A percentile compares a stretch with the other conserved stretches of the same genome.
phyloP scores from a whole-genome alignment of 768 basidiomycete genomes.

The Lactarius tabidus region DNA sequence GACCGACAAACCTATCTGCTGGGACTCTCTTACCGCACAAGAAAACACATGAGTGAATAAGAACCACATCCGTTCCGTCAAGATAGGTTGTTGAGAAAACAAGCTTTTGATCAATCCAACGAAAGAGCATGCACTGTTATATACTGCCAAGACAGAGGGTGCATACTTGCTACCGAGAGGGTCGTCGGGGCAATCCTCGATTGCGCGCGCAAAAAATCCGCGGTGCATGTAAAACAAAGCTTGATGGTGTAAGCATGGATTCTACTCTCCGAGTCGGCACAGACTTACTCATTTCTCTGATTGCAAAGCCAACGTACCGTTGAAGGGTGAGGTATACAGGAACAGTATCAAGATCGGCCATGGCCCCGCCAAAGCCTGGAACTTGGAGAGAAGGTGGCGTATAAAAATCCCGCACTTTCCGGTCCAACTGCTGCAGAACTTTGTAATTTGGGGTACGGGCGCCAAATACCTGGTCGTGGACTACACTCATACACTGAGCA shows the following conservation, averaged over 20 bases:
- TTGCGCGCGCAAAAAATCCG: conserved; percentile 66
- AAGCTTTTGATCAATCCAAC: conserved; percentile 61
- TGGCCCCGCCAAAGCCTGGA: conserved; percentile 53
- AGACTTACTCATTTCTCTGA: conserved; percentile 60
- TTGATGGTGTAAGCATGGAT: conserved; percentile 27
- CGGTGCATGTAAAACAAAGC: conserved; percentile 72
- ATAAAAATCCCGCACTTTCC: conserved; percentile 59
- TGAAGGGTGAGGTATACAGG: conserved; percentile 61
- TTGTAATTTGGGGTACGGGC: conserved; percentile 59
- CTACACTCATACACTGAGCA: conserved; percentile 55
- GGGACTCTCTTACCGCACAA: conserved; percentile 48
- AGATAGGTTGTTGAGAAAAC: conserved; percentile 59
- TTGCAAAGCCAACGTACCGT: conserved; percentile 60
- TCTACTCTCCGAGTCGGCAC: neutral
- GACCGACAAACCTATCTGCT: neutral
- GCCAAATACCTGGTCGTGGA: conserved; percentile 67
- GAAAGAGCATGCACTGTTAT: conserved; percentile 64
- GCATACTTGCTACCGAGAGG: conserved; percentile 68
- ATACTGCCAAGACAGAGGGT: conserved; percentile 63
- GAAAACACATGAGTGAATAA: conserved; percentile 70
- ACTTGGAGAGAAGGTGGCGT: conserved; percentile 62
- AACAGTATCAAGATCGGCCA: conserved; percentile 40
- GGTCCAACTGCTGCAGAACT: conserved; percentile 59
- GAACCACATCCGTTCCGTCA: conserved; percentile 72
- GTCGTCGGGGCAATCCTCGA: conserved; percentile 59